These are phyloP conservation scores for Cyclotella choctawhatcheeana DNA, from an alignment of 108 stramenopile genomes.

Conservation along the genomic window DNA sequence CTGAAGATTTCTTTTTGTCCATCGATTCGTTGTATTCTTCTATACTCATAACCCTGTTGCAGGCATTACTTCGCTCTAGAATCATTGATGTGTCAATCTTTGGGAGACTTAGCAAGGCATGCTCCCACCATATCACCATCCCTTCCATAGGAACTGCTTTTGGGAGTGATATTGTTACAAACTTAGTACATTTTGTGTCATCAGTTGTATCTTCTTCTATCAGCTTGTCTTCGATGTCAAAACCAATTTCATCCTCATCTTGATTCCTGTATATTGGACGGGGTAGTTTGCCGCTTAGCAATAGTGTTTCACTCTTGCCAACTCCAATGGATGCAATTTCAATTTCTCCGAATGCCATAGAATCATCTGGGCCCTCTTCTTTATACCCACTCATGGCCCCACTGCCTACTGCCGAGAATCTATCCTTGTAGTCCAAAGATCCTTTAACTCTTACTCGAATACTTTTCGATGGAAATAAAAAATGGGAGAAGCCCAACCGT, in stretches of 20 bases:
- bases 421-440: conserved; percentile 42
- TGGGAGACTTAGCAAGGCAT: conserved; percentile 28
- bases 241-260: conserved; percentile 46
- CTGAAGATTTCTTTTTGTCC: conserved; percentile 5
- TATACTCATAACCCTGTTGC: conserved; percentile 1
- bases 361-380: not conserved
- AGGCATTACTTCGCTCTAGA: conserved; percentile 6
- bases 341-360: conserved; percentile 22
- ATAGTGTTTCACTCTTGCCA: conserved; percentile 18
- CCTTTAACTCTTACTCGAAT: conserved; percentile 44
- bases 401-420: conserved; percentile 45
- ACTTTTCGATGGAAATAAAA: conserved; percentile 21
- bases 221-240: conserved; percentile 38
- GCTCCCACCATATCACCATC: conserved; percentile 49
- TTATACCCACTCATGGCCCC: conserved; percentile 31
- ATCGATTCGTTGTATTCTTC: conserved; percentile 17
- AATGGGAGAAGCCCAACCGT: conserved; percentile 26
- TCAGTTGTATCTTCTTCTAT: not conserved
- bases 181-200: conserved; percentile 15
- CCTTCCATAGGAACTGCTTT: conserved; percentile 57
- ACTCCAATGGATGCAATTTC: conserved; percentile 17
- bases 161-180: conserved; percentile 29
- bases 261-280: conserved; percentile 45
- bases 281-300: conserved; percentile 37
- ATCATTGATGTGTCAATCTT: conserved; percentile 34